Percentiles rank a stretch among this genome's conserved stretches.
These are phyloP conservation scores for Daldinia concentrica DNA, from an alignment of 495 filamentous ascomycete genomes.

Conservation along the genomic window DNA sequence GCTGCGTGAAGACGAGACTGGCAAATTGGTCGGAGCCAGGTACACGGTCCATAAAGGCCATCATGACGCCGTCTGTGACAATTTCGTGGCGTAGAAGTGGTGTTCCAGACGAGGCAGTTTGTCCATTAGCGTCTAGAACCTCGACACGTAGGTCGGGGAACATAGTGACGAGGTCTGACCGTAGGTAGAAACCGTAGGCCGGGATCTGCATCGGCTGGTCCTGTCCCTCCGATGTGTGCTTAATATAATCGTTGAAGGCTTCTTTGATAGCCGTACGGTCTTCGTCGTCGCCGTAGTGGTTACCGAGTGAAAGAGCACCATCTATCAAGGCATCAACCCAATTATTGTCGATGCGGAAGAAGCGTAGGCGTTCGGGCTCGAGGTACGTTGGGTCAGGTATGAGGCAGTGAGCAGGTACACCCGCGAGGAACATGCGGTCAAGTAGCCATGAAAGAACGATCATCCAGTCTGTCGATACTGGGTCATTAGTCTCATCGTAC, in stretches of 20 bases:
- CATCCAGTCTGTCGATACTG: slow-evolving; percentile 47
- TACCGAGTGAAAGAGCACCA: slow-evolving; percentile 56
- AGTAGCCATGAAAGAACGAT: slow-evolving; percentile 51
- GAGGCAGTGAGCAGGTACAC: slow-evolving; percentile 54
- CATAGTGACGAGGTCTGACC: slow-evolving; percentile 38
- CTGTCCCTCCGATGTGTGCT: slow-evolving; percentile 14
- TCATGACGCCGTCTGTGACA: slow-evolving; percentile 37
- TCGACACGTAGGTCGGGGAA: slow-evolving; percentile 46
- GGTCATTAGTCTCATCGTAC: slow-evolving; percentile 49
- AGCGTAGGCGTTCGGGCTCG: slow-evolving; percentile 54
- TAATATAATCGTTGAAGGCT: slow-evolving; percentile 45
- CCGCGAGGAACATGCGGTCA: slow-evolving; percentile 48
- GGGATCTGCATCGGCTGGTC: slow-evolving; percentile 38
- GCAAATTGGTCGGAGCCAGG: slow-evolving; percentile 27
- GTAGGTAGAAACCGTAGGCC: slow-evolving; percentile 45
- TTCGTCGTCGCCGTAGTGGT: slow-evolving; percentile 49
- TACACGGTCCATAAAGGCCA: slow-evolving; percentile 39
- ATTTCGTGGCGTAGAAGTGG: slow-evolving; percentile 38
- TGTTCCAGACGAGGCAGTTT: slow-evolving; percentile 3
- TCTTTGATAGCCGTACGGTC: slow-evolving; percentile 48
- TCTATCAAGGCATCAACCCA: slow-evolving; percentile 60
- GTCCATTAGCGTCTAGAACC: slow-evolving; percentile 2
- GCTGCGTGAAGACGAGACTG: slow-evolving; percentile 41
- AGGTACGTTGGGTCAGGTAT: slow-evolving; percentile 53
- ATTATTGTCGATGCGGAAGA: slow-evolving; percentile 57